Evolutionary conservation across 2,329 filamentous ascomycete species (phyloP), one percentile per base, ranked within the genome.

Genomic region (Colletotrichum spinosum): DNA sequence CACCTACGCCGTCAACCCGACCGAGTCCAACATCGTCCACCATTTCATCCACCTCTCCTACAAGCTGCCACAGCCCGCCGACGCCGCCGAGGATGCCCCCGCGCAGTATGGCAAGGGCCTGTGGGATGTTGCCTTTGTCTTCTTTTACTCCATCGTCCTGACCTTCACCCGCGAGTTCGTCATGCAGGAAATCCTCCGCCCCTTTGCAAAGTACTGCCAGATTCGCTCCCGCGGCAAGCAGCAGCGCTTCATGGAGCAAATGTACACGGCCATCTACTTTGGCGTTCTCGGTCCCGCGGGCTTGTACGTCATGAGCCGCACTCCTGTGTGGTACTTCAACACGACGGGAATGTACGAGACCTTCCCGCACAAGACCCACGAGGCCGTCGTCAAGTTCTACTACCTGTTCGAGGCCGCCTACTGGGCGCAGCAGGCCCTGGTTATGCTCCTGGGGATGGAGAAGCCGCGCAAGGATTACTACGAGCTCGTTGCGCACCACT

Each of bases 291-390:
- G 89, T 0, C 90, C 90, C 0, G 86, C 86, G 59, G 91, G 91
- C 7, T 67, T 93, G 60, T 92, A 87, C 70, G 87, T 92, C 61
- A 93, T 93, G 90, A 85, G 81, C 56, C 81, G 83, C 63, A 89
- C 89, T 38, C 85, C 90, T 3, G 85, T 92, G 37, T 93, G 90
- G 90, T 93, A 92, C 73, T 93, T 93, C 81, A 88, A 90, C 73
- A 91, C 88, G 2, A 82, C 80, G 1, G 89, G 84, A 65, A 92
- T 93, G 89, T 93, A 91, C 72, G 88, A 91, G 71, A 82, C 78
- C 0, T 93, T 90, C 73, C 91, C 91, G 8, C 90, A 93, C 72
- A 83, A 82, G 64, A 86, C 86, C 42, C 90, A 91, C 72, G 86
- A 88, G 45, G 87, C 78, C 5, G 70, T 84, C 7, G 90, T 93